Conservation (phyloP, 1,284 basidiomycete genomes). For the Microbotryum silenes-acaulis region DNA sequence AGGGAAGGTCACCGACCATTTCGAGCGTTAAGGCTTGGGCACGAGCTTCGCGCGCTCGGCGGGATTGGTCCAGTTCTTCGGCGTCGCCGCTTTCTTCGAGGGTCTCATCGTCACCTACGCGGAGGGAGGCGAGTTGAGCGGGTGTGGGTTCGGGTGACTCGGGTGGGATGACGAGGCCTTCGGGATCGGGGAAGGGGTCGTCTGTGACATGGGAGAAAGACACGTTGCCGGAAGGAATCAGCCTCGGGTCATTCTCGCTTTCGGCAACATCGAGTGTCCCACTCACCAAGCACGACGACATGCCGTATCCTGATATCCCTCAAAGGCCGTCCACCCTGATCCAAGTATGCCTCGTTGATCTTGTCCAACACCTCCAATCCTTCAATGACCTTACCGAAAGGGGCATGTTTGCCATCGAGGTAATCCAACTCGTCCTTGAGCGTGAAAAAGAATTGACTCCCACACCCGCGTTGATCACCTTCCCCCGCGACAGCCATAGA, state of each 20-base stretch:
- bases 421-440: conserved; percentile 80
- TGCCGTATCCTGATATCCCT: conserved; percentile 90
- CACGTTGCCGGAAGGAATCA: not conserved
- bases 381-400: conserved; percentile 92
- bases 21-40: conserved; percentile 94
- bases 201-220: conserved; percentile 48
- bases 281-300: conserved; percentile 78
- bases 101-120: conserved; percentile 82
- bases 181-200: conserved; percentile 87
- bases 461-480: conserved; percentile 68
- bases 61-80: conserved; percentile 68
- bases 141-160: conserved; percentile 56
- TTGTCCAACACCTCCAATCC: conserved; percentile 87
- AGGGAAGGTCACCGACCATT: conserved; percentile 98
- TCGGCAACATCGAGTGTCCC: not conserved
- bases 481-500: conserved; percentile 87
- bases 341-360: conserved; percentile 82
- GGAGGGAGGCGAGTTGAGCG: conserved; percentile 43
- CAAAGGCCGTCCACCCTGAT: conserved; percentile 78
- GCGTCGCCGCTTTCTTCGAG: conserved; percentile 47
- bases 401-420: conserved; percentile 89
- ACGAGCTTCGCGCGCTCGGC: conserved; percentile 74
- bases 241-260: not conserved
- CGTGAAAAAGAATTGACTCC: conserved; percentile 94
- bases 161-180: conserved; percentile 61